phyloP scores from a whole-genome alignment of 495 filamentous ascomycete genomes.

The Hypomontagnella monticulosa region DNA sequence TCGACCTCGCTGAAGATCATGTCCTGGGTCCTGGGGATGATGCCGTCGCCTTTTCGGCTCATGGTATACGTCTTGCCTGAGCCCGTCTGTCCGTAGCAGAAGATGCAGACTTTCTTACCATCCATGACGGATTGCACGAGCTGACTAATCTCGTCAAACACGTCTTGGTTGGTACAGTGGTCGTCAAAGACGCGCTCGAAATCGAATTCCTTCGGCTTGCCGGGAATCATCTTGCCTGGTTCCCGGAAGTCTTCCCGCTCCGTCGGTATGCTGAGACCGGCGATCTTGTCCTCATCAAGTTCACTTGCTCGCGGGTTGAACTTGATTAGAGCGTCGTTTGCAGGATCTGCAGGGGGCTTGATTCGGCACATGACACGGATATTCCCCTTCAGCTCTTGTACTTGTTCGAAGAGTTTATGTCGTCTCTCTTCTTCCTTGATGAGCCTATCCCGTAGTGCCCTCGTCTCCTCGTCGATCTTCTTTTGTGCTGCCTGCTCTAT shows the following conservation, averaged over 20 bases:
- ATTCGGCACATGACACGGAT: conserved; percentile 98
- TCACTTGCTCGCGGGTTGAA: conserved; percentile 56
- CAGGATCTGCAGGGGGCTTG: conserved; percentile 72
- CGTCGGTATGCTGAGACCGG: conserved; percentile 82
- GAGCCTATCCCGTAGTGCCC: conserved; percentile 73
- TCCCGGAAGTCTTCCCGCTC: conserved; percentile 85
- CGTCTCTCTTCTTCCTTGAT: conserved; percentile 90
- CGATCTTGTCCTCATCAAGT: conserved; percentile 71
- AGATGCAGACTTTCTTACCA: conserved; percentile 99
- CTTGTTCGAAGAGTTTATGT: conserved; percentile 94
- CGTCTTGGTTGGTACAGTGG: conserved; percentile 76
- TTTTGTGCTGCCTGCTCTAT: conserved; percentile 46
- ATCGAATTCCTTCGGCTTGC: conserved; percentile 84
- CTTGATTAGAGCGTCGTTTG: conserved; percentile 41
- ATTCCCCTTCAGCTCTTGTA: conserved; percentile 98
- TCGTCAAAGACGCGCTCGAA: conserved; percentile 96
- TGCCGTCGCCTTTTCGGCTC: conserved; percentile 78
- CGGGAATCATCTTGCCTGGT: conserved; percentile 82
- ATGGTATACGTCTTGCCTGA: conserved; percentile 98
- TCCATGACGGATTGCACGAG: conserved; percentile 96
- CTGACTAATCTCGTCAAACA: conserved; percentile 97
- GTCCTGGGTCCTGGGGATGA: conserved; percentile 92
- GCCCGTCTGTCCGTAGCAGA: conserved; percentile 98
- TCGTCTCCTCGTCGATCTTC: conserved; percentile 44
- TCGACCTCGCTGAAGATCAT: conserved; percentile 92